phyloP scores from a whole-genome alignment of 768 basidiomycete genomes.

The Porphyrellus cyaneotinctus region DNA sequence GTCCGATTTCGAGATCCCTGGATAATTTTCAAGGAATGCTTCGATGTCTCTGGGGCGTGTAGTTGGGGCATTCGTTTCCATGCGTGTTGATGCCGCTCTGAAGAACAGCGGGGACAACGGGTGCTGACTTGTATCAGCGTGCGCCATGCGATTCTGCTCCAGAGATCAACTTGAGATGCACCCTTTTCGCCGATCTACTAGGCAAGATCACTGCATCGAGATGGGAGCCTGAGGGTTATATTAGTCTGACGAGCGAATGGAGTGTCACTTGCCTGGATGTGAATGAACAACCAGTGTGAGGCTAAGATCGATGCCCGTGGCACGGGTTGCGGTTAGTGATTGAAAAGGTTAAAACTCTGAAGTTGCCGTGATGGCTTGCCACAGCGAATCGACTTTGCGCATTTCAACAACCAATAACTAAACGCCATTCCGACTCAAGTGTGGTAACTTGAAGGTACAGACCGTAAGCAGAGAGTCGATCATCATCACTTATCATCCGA shows the following conservation, averaged over 20 bases:
- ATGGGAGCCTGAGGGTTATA: background rate
- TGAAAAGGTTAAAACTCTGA: conserved; percentile 21
- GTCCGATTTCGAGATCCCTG: conserved; percentile 6
- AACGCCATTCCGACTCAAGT: background rate
- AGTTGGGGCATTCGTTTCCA: conserved; percentile 9
- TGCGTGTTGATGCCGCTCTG: conserved; percentile 5
- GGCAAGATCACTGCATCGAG: background rate
- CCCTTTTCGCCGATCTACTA: background rate
- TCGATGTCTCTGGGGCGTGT: conserved; percentile 22
- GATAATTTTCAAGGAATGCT: conserved; percentile 27
- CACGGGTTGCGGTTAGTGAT: background rate
- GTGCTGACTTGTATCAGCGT: background rate
- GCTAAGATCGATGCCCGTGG: background rate
- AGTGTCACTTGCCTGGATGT: conserved; percentile 3
- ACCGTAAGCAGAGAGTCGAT: too few species aligned
- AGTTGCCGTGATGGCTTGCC: conserved; percentile 5
- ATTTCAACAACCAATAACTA: background rate
- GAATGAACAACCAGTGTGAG: background rate
- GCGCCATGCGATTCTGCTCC: conserved; percentile 1
- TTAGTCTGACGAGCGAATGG: background rate
- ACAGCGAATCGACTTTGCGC: background rate
- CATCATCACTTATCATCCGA: too few species aligned
- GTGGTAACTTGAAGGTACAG: background rate
- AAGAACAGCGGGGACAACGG: conserved; percentile 11
- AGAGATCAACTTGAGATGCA: background rate